Conservation (phyloP, 208 protist genomes). For the Herpetomonas tarakana region DNA sequence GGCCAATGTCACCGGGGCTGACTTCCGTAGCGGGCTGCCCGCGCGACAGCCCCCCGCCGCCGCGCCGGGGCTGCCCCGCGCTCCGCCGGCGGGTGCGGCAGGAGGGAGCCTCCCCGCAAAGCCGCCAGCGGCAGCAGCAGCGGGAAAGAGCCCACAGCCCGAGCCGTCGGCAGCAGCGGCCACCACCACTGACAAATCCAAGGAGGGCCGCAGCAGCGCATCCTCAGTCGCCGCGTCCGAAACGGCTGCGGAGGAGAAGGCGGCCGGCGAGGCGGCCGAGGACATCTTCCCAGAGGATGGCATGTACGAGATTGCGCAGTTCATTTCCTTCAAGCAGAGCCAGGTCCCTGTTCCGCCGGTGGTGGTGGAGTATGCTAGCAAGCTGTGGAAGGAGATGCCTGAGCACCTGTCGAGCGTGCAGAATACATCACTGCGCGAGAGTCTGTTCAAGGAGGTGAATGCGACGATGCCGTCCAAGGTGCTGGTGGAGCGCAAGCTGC, state of each 20-base stretch:
- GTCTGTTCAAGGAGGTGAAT: conserved; percentile 59
- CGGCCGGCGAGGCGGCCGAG: conserved; percentile 11
- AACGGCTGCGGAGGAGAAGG: conserved; percentile 3
- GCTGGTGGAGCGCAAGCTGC: conserved; percentile 67
- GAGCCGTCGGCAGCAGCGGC: conserved; percentile 14
- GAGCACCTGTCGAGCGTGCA: conserved; percentile 64
- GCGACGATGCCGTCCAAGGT: conserved; percentile 61
- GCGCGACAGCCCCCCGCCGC: not conserved
- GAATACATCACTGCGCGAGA: conserved; percentile 62
- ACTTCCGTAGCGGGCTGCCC: not conserved
- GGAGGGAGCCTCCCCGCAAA: not conserved
- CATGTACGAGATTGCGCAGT: conserved; percentile 62
- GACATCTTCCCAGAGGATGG: conserved; percentile 50
- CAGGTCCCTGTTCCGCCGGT: conserved; percentile 31
- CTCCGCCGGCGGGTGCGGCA: conserved; percentile 2
- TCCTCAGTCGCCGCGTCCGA: not conserved
- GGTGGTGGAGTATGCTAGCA: conserved; percentile 44
- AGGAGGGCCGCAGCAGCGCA: not conserved
- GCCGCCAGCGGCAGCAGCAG: conserved; percentile 1
- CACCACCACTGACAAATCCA: no score
- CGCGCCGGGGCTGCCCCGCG: not conserved
- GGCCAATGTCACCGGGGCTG: not conserved
- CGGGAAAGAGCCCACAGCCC: not conserved
- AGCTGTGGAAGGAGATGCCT: conserved; percentile 76
- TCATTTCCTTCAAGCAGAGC: conserved; percentile 39